phyloP scores from a whole-genome alignment of 2,329 filamentous ascomycete genomes.

The Apiospora aurea region DNA sequence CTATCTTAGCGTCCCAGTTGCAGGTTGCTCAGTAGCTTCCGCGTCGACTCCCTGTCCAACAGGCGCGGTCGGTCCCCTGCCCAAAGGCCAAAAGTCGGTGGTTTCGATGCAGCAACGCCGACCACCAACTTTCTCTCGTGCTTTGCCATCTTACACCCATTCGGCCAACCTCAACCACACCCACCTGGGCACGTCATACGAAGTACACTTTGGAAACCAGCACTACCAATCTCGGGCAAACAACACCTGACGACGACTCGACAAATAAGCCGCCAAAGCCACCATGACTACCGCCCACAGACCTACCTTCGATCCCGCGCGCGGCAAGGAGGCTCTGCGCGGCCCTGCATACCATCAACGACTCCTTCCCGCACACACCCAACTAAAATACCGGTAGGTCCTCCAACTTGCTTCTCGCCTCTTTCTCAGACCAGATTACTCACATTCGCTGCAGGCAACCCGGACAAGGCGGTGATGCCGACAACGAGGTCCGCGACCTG shows the following conservation, averaged over 20 bases:
- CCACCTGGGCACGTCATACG: neutral
- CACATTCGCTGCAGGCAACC: slow-evolving; percentile 62
- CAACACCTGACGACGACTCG: neutral
- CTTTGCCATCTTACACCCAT: neutral
- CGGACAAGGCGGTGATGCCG: slow-evolving; percentile 88
- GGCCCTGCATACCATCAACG: slow-evolving; percentile 96
- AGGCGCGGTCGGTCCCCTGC: neutral
- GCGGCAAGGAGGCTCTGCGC: slow-evolving; percentile 92
- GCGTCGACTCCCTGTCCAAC: neutral
- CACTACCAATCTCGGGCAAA: neutral
- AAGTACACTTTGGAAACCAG: neutral
- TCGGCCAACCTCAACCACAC: slow-evolving; percentile 25
- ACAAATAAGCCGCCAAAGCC: slow-evolving; percentile 22
- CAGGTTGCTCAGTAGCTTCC: neutral
- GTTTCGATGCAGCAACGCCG: neutral
- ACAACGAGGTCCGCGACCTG: slow-evolving; percentile 76
- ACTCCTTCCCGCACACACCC: slow-evolving; percentile 90
- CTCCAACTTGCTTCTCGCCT: too few relatives aligned
- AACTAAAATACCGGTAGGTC: slow-evolving; percentile 83
- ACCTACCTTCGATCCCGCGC: slow-evolving; percentile 95
- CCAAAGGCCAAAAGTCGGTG: slow-evolving; percentile 1
- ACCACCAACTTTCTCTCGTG: slow-evolving; percentile 12
- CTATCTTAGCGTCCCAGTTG: slow-evolving; percentile 6
- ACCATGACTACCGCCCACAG: slow-evolving; percentile 76
- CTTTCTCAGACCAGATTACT: slow-evolving; percentile 28